A percentile compares a stretch with the other conserved stretches of the same genome.
These are phyloP conservation scores for Eragrostis curvula DNA, from an alignment of 176 grass and related monocot genomes.

Conservation along the genomic window DNA sequence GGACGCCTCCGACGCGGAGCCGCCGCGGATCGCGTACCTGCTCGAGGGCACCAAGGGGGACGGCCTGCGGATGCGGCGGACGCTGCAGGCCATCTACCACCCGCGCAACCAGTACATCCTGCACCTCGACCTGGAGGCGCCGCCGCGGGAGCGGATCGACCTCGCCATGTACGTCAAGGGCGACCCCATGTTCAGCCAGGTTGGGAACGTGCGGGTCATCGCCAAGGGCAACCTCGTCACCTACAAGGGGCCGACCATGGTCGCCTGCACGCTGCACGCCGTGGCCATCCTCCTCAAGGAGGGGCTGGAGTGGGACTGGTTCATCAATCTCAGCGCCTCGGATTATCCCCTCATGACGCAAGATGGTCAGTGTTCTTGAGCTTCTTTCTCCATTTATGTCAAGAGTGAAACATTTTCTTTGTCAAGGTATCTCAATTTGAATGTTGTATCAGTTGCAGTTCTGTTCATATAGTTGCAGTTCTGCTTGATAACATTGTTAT, in stretches of 20 bases:
- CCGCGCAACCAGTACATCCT: constrained; percentile 90
- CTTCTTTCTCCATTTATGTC: background rate
- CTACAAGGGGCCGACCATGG: constrained; percentile 90
- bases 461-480: background rate
- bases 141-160: constrained; percentile 79
- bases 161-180: constrained; percentile 73
- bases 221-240: constrained; percentile 88
- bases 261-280: constrained; percentile 85
- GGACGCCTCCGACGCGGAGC: constrained; percentile 47
- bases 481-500: background rate
- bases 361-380: constrained; percentile 64
- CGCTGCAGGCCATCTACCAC: constrained; percentile 87
- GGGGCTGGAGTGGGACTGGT: constrained; percentile 86
- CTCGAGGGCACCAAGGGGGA: constrained; percentile 97
- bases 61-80: constrained; percentile 74
- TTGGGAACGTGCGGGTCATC: constrained; percentile 78
- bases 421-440: background rate
- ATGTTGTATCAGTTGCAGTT: background rate
- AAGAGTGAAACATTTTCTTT: background rate
- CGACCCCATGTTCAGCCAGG: constrained; percentile 71
- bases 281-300: constrained; percentile 79
- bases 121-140: constrained; percentile 84
- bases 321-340: constrained; percentile 90
- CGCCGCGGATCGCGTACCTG: constrained; percentile 85
- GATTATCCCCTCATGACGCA: constrained; percentile 94